These are phyloP conservation scores for Aspergillus carbonarius DNA, from an alignment of 2,329 filamentous ascomycete species.

Conservation along the genomic window DNA sequence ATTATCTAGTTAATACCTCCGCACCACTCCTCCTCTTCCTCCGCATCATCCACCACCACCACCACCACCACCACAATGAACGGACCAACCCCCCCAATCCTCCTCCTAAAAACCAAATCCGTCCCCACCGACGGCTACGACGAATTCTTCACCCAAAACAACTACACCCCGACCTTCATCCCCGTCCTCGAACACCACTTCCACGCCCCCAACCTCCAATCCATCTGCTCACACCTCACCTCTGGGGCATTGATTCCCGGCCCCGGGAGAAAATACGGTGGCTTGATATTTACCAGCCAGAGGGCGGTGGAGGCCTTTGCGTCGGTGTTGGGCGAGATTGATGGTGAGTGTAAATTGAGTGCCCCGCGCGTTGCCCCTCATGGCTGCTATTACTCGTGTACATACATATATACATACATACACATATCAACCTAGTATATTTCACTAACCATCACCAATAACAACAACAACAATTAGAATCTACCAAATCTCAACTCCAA, in stretches of 20 bases:
- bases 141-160: conserved; percentile 41
- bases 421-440: no score
- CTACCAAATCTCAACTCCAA: conserved; percentile 3
- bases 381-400: not conserved
- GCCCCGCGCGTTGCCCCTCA: not conserved
- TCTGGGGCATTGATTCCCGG: conserved; percentile 28
- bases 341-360: conserved; percentile 8
- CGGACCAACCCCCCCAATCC: conserved; percentile 23
- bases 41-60: not conserved
- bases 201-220: conserved; percentile 35
- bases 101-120: conserved; percentile 51
- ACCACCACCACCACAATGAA: not conserved
- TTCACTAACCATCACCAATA: no score
- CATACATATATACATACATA: conserved; percentile 2
- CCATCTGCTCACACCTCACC: conserved; percentile 37
- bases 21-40: not conserved
- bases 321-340: conserved; percentile 29
- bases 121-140: conserved; percentile 46
- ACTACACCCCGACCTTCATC: conserved; percentile 42
- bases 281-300: conserved; percentile 52
- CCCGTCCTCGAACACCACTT: conserved; percentile 49
- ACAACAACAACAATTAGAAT: not conserved
- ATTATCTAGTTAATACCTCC: not conserved
- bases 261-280: conserved; percentile 39
- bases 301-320: conserved; percentile 49